Conservation (phyloP, 2,329 filamentous ascomycete genomes). For the Colletotrichum orchidophilum region DNA sequence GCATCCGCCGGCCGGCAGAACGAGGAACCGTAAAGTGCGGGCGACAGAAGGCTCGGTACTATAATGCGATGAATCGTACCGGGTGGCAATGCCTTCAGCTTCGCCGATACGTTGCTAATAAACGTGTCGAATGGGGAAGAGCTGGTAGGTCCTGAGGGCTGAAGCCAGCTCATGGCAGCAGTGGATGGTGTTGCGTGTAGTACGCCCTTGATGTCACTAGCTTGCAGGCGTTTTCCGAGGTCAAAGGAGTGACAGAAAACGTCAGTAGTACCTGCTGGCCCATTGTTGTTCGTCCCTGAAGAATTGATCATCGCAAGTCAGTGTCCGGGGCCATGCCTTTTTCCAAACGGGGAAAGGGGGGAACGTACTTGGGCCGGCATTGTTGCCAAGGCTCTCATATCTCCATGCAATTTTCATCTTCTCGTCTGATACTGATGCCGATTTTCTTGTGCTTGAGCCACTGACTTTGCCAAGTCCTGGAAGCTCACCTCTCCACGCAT, state of each 20-base stretch:
- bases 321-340: not conserved
- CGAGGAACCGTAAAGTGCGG: conserved; percentile 80
- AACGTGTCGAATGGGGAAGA: conserved; percentile 71
- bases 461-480: conserved; percentile 71
- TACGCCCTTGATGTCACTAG: conserved; percentile 58
- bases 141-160: conserved; percentile 30
- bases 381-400: conserved; percentile 78
- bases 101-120: conserved; percentile 65
- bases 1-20: conserved; percentile 76
- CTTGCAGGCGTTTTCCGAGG: conserved; percentile 70
- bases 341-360: not conserved
- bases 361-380: conserved; percentile 32
- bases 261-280: conserved; percentile 36
- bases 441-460: conserved; percentile 49
- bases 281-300: conserved; percentile 12
- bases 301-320: not conserved
- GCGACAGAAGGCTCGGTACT: conserved; percentile 86
- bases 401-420: conserved; percentile 99
- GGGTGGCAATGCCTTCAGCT: conserved; percentile 65
- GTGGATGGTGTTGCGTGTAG: conserved; percentile 57
- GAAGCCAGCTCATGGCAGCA: conserved; percentile 34
- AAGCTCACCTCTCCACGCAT: conserved; percentile 84
- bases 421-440: conserved; percentile 60
- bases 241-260: conserved; percentile 80
- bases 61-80: conserved; percentile 80